A percentile compares a stretch with the other conserved stretches of the same genome.
Conservation (phyloP, 202 grass and related monocot genomes). For the Tripidium arundinaceum region DNA sequence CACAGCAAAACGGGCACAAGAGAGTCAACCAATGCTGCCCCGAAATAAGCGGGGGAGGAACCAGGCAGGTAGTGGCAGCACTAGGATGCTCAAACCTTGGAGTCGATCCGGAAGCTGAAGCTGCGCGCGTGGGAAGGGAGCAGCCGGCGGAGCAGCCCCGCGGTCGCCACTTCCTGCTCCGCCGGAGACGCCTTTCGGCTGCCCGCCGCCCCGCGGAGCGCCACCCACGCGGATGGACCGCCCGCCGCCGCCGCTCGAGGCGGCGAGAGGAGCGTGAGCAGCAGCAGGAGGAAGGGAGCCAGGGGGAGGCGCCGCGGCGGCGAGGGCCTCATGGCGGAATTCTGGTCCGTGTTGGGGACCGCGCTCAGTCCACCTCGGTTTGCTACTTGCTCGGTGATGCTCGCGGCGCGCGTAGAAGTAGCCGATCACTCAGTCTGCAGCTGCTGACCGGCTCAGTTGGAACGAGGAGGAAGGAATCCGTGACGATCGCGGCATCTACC, state of each 20-base stretch:
- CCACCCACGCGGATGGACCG: not conserved
- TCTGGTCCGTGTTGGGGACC: not conserved
- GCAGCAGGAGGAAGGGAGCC: constrained; percentile 1
- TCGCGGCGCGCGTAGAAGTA: not conserved
- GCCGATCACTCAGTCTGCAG: not conserved
- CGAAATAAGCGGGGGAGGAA: not conserved
- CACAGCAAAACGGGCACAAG: not conserved
- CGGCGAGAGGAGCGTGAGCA: constrained; percentile 14
- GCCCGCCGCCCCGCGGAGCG: constrained; percentile 20
- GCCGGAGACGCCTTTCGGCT: constrained; percentile 41
- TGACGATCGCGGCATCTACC: not conserved
- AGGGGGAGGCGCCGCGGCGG: not conserved
- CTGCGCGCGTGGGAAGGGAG: constrained; percentile 58
- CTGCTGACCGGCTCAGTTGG: too few relatives aligned
- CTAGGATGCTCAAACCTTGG: constrained; percentile 38
- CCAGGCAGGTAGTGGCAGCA: not conserved
- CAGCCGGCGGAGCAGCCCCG: constrained; percentile 51
- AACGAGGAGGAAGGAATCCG: not conserved
- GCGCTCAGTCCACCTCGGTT: too few relatives aligned
- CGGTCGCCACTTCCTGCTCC: constrained; percentile 49
- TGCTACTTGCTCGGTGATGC: not conserved
- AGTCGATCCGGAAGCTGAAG: constrained; percentile 73
- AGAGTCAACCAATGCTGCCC: not conserved
- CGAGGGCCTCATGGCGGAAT: constrained; percentile 27
- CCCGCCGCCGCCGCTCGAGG: not conserved